Conservation (phyloP, 805 yeast species). For the Ascoidea rubescens region DNA sequence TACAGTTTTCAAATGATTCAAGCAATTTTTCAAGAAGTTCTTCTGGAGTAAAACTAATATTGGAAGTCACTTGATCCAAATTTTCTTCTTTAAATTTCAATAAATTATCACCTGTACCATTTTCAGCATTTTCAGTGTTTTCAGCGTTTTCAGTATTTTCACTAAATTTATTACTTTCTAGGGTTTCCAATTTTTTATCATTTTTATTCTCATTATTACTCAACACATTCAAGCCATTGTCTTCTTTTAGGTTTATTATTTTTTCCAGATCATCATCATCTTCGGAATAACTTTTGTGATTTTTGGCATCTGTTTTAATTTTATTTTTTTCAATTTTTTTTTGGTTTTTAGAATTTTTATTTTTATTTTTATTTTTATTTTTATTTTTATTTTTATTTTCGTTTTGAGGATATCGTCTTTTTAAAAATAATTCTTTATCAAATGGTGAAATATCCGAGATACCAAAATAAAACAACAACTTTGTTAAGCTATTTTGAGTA, state of each 20-base stretch:
- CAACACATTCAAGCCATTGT: background rate
- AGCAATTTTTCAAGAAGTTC: slow-evolving; percentile 35
- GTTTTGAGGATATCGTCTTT: slow-evolving; percentile 3
- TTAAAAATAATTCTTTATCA: slow-evolving; percentile 19
- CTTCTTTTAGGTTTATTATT: slow-evolving; percentile 6
- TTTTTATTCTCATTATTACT: slow-evolving; percentile 6
- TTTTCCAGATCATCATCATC: slow-evolving; percentile 16
- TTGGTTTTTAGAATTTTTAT: slow-evolving; percentile 11
- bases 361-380: slow-evolving; percentile 9
- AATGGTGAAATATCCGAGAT: slow-evolving; percentile 60
- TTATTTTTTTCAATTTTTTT: slow-evolving; percentile 11
- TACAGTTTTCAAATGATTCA: slow-evolving; percentile 33
- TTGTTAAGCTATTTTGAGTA: slow-evolving; percentile 41
- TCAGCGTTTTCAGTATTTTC: slow-evolving; percentile 7
- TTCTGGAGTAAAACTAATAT: slow-evolving; percentile 25
- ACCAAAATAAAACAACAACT: slow-evolving; percentile 43
- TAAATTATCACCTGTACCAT: slow-evolving; percentile 1
- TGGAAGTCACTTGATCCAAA: slow-evolving; percentile 10
- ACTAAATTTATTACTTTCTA: slow-evolving; percentile 3
- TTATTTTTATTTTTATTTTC: slow-evolving; percentile 11
- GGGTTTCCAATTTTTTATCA: slow-evolving; percentile 1
- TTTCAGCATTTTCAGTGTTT: slow-evolving; percentile 15
- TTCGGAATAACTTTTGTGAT: slow-evolving; percentile 13
- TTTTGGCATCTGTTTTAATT: slow-evolving; percentile 11
- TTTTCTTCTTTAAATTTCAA: too few relatives aligned